Evolutionary conservation across 177 flowering plant species (phyloP), one percentile per base, ranked within the genome.

Genomic region (Vitis hybrid): DNA sequence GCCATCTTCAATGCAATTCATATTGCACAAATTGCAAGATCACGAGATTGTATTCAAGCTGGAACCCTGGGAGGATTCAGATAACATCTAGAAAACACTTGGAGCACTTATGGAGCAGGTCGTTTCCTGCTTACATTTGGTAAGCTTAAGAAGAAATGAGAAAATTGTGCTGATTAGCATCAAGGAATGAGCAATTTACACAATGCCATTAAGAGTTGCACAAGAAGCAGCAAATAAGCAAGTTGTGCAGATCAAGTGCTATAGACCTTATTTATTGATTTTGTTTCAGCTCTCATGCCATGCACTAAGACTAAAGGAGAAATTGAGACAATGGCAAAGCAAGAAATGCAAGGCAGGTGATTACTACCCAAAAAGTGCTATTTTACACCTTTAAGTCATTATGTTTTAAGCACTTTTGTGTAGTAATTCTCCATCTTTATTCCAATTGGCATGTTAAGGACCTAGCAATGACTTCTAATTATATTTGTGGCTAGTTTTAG

Each of bases 211-310:
- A 21, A 21, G 24, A 21, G 24, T 21, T 21, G 24, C 24, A 1
- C 24, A 21, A 0, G 24, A 21, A 21, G 21, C 21, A 21, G 24
- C 24, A 21, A 21, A 21, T 21, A 21, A 20, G 21, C 21, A 20
- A 20, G 21, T 20, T 95, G 96, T 95, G 99, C 84, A 85, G 99
- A 83, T 95, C 99, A 76, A 97, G 98, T 83, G 99, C 98, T 12
- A 67, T 93, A 67, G 98, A 95, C 82, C 96, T 95, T 69, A 95
- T 95, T 12, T 78, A 85, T 91, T 69, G 99, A 93, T 86, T 95
- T 98, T 68, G 99, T 95, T 57, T 95, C 99, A 46, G 99, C 99
- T 76, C 91, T 95, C 64, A 95, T 97, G 68, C 99, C 99, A 18
- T 80, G 99, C 71, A 98, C 99, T 75, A 98, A 95, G 77, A 90